phyloP scores from a whole-genome alignment of 2,329 filamentous ascomycete genomes.

The Pyrenophora seminiperda region DNA sequence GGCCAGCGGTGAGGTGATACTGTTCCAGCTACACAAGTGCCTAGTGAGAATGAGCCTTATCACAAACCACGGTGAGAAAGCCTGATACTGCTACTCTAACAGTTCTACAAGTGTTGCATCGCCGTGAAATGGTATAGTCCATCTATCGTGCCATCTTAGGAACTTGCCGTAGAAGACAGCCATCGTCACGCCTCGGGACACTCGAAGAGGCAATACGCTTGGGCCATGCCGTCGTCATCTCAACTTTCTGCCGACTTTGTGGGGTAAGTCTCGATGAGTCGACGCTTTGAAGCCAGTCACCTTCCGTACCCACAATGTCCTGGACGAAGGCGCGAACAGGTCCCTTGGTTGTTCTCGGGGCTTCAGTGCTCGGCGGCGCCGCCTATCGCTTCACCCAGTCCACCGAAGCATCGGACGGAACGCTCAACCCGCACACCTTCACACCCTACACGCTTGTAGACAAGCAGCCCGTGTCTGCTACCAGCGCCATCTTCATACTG shows the following conservation, averaged over 20 bases:
- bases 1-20: too few relatives aligned
- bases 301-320: constrained; percentile 28
- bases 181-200: constrained; percentile 7
- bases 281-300: neutral
- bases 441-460: constrained; percentile 67
- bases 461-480: constrained; percentile 67
- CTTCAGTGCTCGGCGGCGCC: constrained; percentile 42
- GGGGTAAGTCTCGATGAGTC: neutral
- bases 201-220: constrained; percentile 11
- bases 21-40: too few relatives aligned
- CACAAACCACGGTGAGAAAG: too few relatives aligned
- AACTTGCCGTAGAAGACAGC: neutral
- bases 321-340: constrained; percentile 37
- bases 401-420: constrained; percentile 30
- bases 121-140: too few relatives aligned
- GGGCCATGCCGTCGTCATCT: constrained; percentile 15
- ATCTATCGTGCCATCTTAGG: neutral
- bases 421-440: constrained; percentile 65
- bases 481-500: constrained; percentile 71
- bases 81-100: too few relatives aligned
- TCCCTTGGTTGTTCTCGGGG: constrained; percentile 40
- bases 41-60: too few relatives aligned
- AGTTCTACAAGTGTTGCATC: too few relatives aligned
- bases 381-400: constrained; percentile 40
- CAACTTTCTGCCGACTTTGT: constrained; percentile 6